Base-by-base conservation (phyloP, 108 stramenopile species). In the Pseudonitzschia delicatissima region DNA sequence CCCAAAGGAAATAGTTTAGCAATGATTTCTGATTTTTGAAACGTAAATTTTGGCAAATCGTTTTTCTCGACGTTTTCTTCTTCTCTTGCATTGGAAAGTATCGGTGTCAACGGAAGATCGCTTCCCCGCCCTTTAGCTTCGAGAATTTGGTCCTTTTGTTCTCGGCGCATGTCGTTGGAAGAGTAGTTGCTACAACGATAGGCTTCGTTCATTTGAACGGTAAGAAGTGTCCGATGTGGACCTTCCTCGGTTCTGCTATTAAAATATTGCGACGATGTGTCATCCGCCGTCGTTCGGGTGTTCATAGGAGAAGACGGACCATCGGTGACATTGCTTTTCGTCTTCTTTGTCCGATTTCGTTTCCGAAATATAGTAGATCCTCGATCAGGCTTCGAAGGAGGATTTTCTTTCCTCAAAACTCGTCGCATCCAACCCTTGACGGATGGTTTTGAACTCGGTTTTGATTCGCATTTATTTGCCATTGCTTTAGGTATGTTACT, bases 201-300 rank as follows among this genome's bases (percentile, higher is more conserved):
- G n/a, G n/a, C n/a, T n/a, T n/a, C n/a, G n/a, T n/a, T n/a, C n/a
- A n/a, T n/a, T n/a, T n/a, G n/a, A n/a, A n/a, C n/a, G n/a, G n/a
- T n/a, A 18, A 33, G 39, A 9, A 55, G 28, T 8, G 31, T 55
- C 18, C 31, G n/a, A 2, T 27, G 53, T 31, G 0, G 29, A 55
- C 53, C 31, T 7, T 55, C 53, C 11, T 55, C 53, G 32, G 28
- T 55, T 5, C n/a, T 55, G 17, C 53, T 55, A 29, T 29, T n/a
- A 27, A n/a, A 31, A 5, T 27, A 55, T 55, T 55, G 28, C 29
- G 53, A 55, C 23, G 53, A 55, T 0, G 53, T 31, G 7, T 55
- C 53, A 55, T 55, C 53, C 12, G 53, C 31, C 8, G 31, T 29
- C 29, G 53, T 55, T 33, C 15, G 28, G 5, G 29, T 9, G 53